phyloP scores from a whole-genome alignment of 106 monocot species.

The Xerophyta viscosa region DNA sequence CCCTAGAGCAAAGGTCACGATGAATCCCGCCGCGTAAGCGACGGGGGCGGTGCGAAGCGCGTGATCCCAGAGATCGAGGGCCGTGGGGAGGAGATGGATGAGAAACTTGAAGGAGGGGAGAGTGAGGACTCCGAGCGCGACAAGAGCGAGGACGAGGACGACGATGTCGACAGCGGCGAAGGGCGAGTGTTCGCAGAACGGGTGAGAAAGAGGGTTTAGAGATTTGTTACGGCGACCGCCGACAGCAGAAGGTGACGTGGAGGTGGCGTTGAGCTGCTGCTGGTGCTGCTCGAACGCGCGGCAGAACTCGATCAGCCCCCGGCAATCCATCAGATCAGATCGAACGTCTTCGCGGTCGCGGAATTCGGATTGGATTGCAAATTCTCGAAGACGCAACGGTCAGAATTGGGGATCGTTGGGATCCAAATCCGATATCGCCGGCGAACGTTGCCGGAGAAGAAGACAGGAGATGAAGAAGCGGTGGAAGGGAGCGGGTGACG shows the following conservation, averaged over 20 bases:
- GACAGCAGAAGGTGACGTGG: conserved; percentile 4
- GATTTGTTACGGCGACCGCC: conserved; percentile 26
- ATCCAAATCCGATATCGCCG: too few relatives aligned
- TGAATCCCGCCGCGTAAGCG: conserved; percentile 32
- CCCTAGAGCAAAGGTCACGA: conserved; percentile 14
- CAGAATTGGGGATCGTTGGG: too few relatives aligned
- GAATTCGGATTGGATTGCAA: too few relatives aligned
- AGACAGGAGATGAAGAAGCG: not conserved
- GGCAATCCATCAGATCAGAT: conserved; percentile 58
- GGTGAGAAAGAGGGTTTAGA: conserved; percentile 44
- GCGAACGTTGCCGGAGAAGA: not conserved
- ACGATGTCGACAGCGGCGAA: conserved; percentile 63
- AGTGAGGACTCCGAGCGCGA: conserved; percentile 48
- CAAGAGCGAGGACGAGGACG: conserved; percentile 54
- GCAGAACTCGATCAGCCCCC: conserved; percentile 93
- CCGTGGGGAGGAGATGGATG: conserved; percentile 27
- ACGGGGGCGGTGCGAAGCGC: conserved; percentile 34
- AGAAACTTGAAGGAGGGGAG: conserved; percentile 58
- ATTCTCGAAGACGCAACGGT: too few relatives aligned
- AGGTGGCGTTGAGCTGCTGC: not conserved
- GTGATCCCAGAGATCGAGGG: conserved; percentile 33
- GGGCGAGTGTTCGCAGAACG: conserved; percentile 85
- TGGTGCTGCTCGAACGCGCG: conserved; percentile 77
- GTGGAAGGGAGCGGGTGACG: too few relatives aligned
- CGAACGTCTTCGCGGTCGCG: too few relatives aligned